These are phyloP conservation scores for Podochytrium sp. DNA, from an alignment of 192 early-diverging fungal species.

Conservation along the genomic window DNA sequence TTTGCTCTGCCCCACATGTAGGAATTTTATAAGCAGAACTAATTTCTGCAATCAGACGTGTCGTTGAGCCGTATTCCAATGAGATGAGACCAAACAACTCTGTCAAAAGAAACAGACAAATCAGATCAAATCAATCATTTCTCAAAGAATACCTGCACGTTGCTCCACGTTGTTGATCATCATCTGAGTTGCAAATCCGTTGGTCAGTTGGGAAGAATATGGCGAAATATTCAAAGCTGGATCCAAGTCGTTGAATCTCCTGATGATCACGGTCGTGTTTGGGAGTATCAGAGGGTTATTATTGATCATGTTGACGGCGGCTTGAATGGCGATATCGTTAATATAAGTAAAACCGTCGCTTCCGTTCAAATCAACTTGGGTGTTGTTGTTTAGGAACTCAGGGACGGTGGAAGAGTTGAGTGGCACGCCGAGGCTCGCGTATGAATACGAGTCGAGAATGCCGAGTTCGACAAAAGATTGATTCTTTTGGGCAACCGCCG, in stretches of 20 bases:
- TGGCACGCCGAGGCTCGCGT: too few species aligned
- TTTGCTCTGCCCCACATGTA: background rate
- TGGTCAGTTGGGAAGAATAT: background rate
- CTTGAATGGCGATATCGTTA: background rate
- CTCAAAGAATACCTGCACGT: background rate
- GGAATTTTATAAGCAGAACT: background rate
- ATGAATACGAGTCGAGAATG: background rate
- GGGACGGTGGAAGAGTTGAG: too few species aligned
- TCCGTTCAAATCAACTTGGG: too few species aligned
- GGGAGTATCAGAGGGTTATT: background rate
- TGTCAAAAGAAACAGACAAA: too few species aligned
- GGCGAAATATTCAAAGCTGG: background rate
- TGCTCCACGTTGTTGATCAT: background rate
- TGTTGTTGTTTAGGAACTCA: too few species aligned
- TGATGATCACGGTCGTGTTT: background rate
- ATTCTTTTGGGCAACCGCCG: too few species aligned
- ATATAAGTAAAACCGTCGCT: background rate
- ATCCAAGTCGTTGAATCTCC: background rate
- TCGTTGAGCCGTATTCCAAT: background rate
- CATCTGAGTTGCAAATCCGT: background rate
- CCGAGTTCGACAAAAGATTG: background rate
- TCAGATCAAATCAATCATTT: background rate
- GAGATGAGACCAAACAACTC: background rate
- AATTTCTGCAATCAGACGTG: background rate
- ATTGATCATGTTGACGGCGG: background rate